Percentiles rank a stretch among this genome's conserved stretches.
These are phyloP conservation scores for Apiospora malaysiana DNA, from an alignment of 2,329 filamentous ascomycete genomes.

Conservation along the genomic window DNA sequence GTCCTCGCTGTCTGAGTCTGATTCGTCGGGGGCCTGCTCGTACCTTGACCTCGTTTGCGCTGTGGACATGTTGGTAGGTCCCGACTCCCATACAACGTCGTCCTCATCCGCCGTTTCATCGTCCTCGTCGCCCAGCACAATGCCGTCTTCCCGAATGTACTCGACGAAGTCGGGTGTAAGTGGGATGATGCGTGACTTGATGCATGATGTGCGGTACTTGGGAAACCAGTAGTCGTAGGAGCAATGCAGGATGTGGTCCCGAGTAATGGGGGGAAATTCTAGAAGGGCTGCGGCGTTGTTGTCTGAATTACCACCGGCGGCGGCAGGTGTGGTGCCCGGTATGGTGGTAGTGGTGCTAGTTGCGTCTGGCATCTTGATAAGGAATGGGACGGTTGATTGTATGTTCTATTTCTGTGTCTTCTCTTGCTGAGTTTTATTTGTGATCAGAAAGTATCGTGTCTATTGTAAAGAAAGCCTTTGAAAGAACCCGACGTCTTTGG, in stretches of 20 bases:
- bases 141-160: constrained; percentile 92
- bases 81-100: constrained; percentile 61
- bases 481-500: no score
- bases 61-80: constrained; percentile 35
- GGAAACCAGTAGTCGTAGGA: constrained; percentile 94
- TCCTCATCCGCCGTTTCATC: constrained; percentile 52
- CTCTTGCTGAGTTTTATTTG: background rate
- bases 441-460: no score
- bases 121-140: constrained; percentile 79
- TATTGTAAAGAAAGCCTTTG: no score
- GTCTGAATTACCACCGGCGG: constrained; percentile 29
- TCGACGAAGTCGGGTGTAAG: constrained; percentile 77
- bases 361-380: constrained; percentile 39
- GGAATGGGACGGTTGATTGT: background rate
- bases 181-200: constrained; percentile 85
- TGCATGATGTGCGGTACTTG: constrained; percentile 79
- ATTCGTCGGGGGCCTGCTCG: constrained; percentile 44
- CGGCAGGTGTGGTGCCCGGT: constrained; percentile 25
- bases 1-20: constrained; percentile 55
- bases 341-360: constrained; percentile 30
- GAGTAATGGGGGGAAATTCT: constrained; percentile 80
- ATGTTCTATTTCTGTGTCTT: background rate
- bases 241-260: constrained; percentile 89
- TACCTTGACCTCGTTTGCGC: constrained; percentile 36
- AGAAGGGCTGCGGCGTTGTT: constrained; percentile 28